Base-by-base conservation (phyloP, 2,329 filamentous ascomycete genomes). In the Gnomoniopsis sp. region DNA sequence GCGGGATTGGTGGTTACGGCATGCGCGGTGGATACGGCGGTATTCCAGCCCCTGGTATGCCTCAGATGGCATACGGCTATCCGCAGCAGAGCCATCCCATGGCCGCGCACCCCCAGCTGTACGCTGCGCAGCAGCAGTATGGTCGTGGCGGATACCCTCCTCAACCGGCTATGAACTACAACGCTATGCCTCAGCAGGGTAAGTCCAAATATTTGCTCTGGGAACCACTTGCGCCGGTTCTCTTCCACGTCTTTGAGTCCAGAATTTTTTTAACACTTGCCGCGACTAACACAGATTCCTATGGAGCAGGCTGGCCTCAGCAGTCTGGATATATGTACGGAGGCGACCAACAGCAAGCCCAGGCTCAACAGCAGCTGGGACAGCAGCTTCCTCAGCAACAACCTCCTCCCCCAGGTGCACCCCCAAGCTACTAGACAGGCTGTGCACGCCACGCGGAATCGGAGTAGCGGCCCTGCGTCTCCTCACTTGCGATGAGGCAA, bases 91-190 rank as follows among this genome's bases (percentile, higher is more conserved):
- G 64, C 41, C 78, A 78, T 62, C 70, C 70, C 46, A 72, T 75
- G 66, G 67, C 60, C 64, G 69, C 48, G 62, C 60, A 57, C 36
- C 57, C 62, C 34, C 66, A 70, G 49, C 71, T 74, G 69, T 78
- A 79, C 61, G 70, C 64, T 43, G 53, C 59, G 6, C 59, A 59
- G 21, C 74, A 72, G 48, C 65, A 69, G 4, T 81, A 79, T 60
- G 77, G 77, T 56, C 72, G 74, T 14, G 73, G 77, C 53, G 76
- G 76, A 62, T 74, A 76, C 50, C 77, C 77, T 61, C 67, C 68
- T 3, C 68, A 68, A 56, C 71, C 72, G 36, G 65, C 67, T 3
- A 59, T 61, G 53, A 67, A 67, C 34, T 83, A 82, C 62, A 75
- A 74, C 43, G 72, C 72, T 30, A 72, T 73, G 30, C 76, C 72